Base-by-base conservation (phyloP, 2,329 filamentous ascomycete genomes). In the Aspergillus fischeri region DNA sequence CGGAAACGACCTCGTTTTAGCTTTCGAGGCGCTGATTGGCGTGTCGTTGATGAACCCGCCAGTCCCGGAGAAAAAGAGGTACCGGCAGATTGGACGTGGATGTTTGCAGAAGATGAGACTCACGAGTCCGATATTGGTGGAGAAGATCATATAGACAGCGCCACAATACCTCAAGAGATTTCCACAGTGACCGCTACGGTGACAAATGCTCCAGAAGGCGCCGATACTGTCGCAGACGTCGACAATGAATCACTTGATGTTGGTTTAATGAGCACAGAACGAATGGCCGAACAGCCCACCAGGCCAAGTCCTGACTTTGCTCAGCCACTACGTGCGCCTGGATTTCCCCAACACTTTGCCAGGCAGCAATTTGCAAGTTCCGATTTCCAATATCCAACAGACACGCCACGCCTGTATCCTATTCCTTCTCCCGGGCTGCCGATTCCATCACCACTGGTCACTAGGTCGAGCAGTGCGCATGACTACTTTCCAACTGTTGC, bases 1-100 rank as follows among this genome's bases (percentile, higher is more conserved):
- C 86, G 84, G 59, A 95, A 92, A 73, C 83, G 84, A 54, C 85
- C 87, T 7, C 85, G 86, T 48, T 89, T 89, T 71, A 84, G 86
- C 57, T 79, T 86, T 59, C 79, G 84, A 52, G 87, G 85, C 66
- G 83, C 80, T 29, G 79, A 84, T 28, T 97, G 93, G 93, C 86
- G 83, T 60, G 89, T 92, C 66, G 80, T 81, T 24, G 89, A 87
- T 66, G 82, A 85, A 55, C 88, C 89, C 1, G 86, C 85, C 7
- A 92, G 87, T 53, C 89, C 90, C 0, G 53, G 2, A 83, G 88
- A 66, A 81, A 79, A 35, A 74, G 81, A 60, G 44, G 56, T 47
- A 14, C 63, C 49, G 45, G 60, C 42, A 60, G 71, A 70, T 38
- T 71, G 65, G 69, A 64, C 66, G 41, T 59, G 63, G 55, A 65